Conservation (phyloP, 1,284 basidiomycete genomes). For the Leccinum proliferum region DNA sequence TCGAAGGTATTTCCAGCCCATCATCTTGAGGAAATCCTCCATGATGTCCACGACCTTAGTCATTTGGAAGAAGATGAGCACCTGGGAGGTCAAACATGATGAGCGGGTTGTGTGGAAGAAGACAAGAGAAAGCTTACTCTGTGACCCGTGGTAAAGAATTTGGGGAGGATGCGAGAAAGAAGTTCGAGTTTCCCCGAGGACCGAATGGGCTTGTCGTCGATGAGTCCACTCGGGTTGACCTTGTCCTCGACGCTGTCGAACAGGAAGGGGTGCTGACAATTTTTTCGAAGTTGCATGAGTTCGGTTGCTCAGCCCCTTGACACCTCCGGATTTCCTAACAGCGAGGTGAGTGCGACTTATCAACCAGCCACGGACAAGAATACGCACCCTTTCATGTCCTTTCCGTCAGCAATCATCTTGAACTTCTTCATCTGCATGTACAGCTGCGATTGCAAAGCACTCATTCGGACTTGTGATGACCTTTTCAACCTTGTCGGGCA, state of each 20-base stretch:
- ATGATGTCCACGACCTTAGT: conserved; percentile 99
- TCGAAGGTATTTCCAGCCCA: conserved; percentile 91
- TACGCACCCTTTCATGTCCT: conserved; percentile 61
- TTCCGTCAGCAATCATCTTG: conserved; percentile 93
- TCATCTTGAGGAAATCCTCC: conserved; percentile 94
- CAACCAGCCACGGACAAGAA: not conserved
- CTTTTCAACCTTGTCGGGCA: conserved; percentile 99
- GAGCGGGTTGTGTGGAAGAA: not conserved
- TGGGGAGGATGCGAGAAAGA: conserved; percentile 90
- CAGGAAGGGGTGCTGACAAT: conserved; percentile 97
- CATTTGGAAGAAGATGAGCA: conserved; percentile 99
- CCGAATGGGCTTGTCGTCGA: conserved; percentile 85
- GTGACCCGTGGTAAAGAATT: conserved; percentile 91
- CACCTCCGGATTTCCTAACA: conserved; percentile 63
- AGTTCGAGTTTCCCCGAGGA: conserved; percentile 95
- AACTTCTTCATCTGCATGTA: conserved; percentile 98
- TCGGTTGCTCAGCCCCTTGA: conserved; percentile 92
- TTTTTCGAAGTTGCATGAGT: conserved; percentile 99
- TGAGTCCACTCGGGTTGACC: conserved; percentile 77
- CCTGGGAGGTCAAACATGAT: conserved; percentile 38
- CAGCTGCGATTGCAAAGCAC: conserved; percentile 88
- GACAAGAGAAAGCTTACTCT: conserved; percentile 48
- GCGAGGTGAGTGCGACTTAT: conserved; percentile 5
- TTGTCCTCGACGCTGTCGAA: conserved; percentile 95
- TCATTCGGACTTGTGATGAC: conserved; percentile 98